Evolutionary conservation across 2,329 filamentous ascomycete genomes (phyloP), one percentile per base, ranked within the genome.

Genomic region (Gnomoniopsis sp.): DNA sequence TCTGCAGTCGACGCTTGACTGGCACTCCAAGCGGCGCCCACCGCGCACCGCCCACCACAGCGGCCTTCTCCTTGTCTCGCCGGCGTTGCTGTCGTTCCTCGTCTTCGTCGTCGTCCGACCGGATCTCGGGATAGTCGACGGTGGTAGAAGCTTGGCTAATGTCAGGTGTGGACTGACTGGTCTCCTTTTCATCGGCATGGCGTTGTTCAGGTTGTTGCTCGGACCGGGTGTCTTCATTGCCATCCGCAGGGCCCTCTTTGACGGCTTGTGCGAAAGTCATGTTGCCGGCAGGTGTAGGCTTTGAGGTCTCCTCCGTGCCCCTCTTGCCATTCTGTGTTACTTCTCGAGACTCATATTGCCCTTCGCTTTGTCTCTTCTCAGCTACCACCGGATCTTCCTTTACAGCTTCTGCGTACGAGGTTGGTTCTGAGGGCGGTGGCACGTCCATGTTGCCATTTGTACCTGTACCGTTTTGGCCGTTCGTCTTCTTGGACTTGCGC

Each of bases 21-120:
- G 90, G 89, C 22, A 93, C 81, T 59, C 87, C 87, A 63, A 91
- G 77, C 17, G 93, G 93, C 7, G 93, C 95, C 80, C 91, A 97
- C 63, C 89, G 86, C 66, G 97, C 90, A 43, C 88, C 77, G 50
- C 75, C 75, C 11, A 66, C 61, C 26, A 64, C 60, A 14, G 47
- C 21, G 3, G 61, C 61, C 41, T 44, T 46, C 14, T 55, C 58
- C 36, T 50, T 52, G 33, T 61, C 57, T 36, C 12, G 53, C n/a
- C 30, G 49, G 14, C 57, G 58, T 38, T 58, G 41, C 36, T 36
- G 26, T 15, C 53, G n/a, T 38, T 36, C 44, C 14, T 57, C 57
- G 10, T 55, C 52, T 21, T 33, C 51, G 14, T 50, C 51, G n/a
- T 60, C 55, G 19, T 53, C 44, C n/a, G 50, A 49, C 15, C 33